Evolutionary conservation across 2,329 filamentous ascomycete species (phyloP).

Genomic region (Aspergillus sp.): DNA sequence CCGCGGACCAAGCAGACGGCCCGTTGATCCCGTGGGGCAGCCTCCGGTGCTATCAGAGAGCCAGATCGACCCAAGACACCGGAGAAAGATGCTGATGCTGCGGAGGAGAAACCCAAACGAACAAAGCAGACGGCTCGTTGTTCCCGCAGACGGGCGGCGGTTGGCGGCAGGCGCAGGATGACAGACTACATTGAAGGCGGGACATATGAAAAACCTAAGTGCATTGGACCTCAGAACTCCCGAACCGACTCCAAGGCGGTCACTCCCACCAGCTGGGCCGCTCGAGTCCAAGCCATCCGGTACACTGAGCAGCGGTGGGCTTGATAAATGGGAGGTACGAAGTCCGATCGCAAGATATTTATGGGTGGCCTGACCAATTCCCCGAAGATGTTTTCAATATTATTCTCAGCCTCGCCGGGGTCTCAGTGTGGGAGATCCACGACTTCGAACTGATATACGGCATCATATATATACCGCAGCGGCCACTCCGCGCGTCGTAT

Average conservation of each 20-base stretch:
- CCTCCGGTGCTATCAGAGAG: neutral
- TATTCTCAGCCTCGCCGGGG: constrained; percentile 2
- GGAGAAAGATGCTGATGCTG: neutral
- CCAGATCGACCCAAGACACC: neutral
- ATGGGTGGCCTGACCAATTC: constrained; percentile 1
- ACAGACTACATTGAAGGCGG: neutral
- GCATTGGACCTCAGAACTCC: neutral
- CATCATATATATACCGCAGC: constrained; percentile 6
- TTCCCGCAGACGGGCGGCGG: neutral
- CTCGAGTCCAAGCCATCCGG: neutral
- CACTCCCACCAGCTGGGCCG: neutral
- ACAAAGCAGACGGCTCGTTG: constrained; percentile 1
- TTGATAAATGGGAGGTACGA: constrained; percentile 3
- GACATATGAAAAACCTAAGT: neutral
- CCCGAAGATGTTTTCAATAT: constrained; percentile 2
- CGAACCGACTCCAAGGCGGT: neutral
- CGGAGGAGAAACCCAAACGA: neutral
- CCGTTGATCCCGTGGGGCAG: neutral
- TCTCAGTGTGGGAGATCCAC: constrained; percentile 10
- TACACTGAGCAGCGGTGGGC: neutral
- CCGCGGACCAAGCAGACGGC: constrained; percentile 1
- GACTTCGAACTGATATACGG: constrained; percentile 11
- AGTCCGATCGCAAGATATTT: constrained; percentile 1
- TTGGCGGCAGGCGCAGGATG: neutral
- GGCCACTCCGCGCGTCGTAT: constrained; percentile 5